Base-by-base conservation (phyloP, 2,329 filamentous ascomycete genomes). In the Bipolaris oryzae region DNA sequence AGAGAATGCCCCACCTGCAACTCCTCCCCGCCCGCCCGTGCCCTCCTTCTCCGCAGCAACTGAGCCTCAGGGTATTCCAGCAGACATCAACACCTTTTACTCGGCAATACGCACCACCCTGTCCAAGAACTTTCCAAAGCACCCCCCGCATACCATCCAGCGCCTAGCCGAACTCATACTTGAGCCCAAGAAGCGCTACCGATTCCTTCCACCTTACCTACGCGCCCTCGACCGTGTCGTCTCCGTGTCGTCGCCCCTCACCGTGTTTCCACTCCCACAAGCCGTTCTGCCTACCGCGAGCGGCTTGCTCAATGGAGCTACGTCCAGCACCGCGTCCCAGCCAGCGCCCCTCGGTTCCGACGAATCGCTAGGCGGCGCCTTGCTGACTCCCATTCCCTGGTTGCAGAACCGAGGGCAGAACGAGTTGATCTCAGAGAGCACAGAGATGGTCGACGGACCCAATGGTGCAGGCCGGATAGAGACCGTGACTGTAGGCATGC, bases 341-440 rank as follows among this genome's bases (percentile, higher is more conserved):
- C 66, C 76, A 4, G 62, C 69, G 0, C 64, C 77, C 0, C 79
- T 94, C 6, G 93, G 92, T 1, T 92, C 90, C 46, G 94, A 98
- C 68, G 94, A 97, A 74, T 89, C 89, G 11, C 80, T 98, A 1
- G 94, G 94, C 20, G 95, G 95, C 6, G 95, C 95, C 0, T 81
- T 97, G 16, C 81, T 99, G 47, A 98, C 94, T 1, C 95, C 94
- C 0, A 98, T 99, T 55, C 91, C 93, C 0, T 99, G 95, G 95
- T 80, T 98, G 48, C 67, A 77, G 54, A 70, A 74, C 57, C 63
- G 70, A 33, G 60, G 76, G 13, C 85, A 88, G 68, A 80, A 80
- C 18, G 86, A 89, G 66, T 80, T 90, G 18, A 85, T 85, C 62
- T 91, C 88, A 35, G 89, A 93, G 73, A 87, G 85, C 73, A 92